Base-by-base conservation (phyloP, 805 yeast species). In the Candida awuae region DNA sequence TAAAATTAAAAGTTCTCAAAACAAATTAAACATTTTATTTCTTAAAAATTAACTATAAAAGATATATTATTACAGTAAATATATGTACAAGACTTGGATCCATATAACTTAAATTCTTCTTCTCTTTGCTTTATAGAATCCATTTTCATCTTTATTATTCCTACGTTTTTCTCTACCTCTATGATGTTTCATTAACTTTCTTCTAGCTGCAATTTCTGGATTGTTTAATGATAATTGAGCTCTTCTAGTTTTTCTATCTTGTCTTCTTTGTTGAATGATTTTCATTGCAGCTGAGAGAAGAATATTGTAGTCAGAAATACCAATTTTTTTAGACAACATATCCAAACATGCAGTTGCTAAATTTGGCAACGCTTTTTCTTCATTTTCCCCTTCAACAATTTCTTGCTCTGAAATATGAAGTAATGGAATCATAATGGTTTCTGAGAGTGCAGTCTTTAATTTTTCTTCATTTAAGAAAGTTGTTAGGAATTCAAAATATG, bases 171-270 rank as follows among this genome's bases (percentile, higher is more conserved):
- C 92, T 56, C 88, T 76, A 21, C 74, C 71, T 50, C 80, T 73
- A 28, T 70, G 75, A 62, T 88, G 94, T 58, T 83, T 84, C 61
- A 69, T 80, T 52, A 84, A 54, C 62, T 82, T 84, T 58, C 84
- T 75, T 48, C 71, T 73, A 2, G 95, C 92, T n/a, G 85, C 80
- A 30, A 73, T 61, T 13, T 82, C 95, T 1, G 97, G 97, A 4
- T 81, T 83, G 16, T 70, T 72, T 9, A 88, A 68, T 3, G 86
- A 82, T 55, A 85, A 62, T 42, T 82, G 79, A 0, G 94, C 82
- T 41, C 87, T 70, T 54, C 79, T 80, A 0, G 83, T 72, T 54
- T 70, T 77, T 60, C 97, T 75, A 35, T 85, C 94, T 42, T 71
- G 71, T 52, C 97, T 73, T 58, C 85, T 74, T 26, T 65, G 64